phyloP scores from a whole-genome alignment of 495 filamentous ascomycete genomes.

The Evernia prunastri region DNA sequence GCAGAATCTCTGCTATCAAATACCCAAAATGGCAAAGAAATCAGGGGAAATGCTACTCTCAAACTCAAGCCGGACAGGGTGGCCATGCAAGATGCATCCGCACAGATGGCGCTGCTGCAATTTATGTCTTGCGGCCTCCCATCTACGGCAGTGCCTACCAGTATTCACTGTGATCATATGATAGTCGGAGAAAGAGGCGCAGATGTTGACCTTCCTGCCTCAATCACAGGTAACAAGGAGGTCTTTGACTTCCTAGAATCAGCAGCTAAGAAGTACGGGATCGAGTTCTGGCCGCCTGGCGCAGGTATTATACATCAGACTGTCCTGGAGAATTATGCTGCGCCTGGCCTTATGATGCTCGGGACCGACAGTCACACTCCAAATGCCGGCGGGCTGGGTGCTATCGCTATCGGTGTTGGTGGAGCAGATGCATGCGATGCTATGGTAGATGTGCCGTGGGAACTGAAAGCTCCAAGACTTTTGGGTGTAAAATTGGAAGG shows the following conservation, averaged over 20 bases:
- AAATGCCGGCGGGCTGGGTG: slow-evolving; percentile 86
- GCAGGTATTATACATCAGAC: slow-evolving; percentile 99
- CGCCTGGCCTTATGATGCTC: slow-evolving; percentile 97
- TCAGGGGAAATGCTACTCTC: slow-evolving; percentile 84
- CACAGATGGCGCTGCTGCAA: slow-evolving; percentile 95
- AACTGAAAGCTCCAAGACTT: slow-evolving; percentile 87
- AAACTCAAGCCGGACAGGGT: slow-evolving; percentile 97
- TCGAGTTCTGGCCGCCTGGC: slow-evolving; percentile 97
- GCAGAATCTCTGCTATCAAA: slow-evolving; percentile 77
- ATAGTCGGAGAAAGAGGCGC: slow-evolving; percentile 92
- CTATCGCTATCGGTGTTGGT: slow-evolving; percentile 95
- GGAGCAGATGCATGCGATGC: slow-evolving; percentile 97
- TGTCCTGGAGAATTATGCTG: slow-evolving; percentile 96
- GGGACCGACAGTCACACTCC: slow-evolving; percentile 98
- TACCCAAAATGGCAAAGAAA: slow-evolving; percentile 69
- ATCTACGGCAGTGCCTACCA: slow-evolving; percentile 89
- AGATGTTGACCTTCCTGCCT: slow-evolving; percentile 76
- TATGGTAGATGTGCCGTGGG: slow-evolving; percentile 93
- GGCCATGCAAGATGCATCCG: slow-evolving; percentile 98
- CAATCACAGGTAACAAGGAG: slow-evolving; percentile 89
- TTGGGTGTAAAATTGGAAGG: slow-evolving; percentile 83
- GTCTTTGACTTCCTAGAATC: slow-evolving; percentile 97
- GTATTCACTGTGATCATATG: slow-evolving; percentile 98
- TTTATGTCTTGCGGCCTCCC: slow-evolving; percentile 96
- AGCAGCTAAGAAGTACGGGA: slow-evolving; percentile 90